These are phyloP conservation scores for Didymellaceae sp. DNA, from an alignment of 2,329 filamentous ascomycete species.

Conservation along the genomic window DNA sequence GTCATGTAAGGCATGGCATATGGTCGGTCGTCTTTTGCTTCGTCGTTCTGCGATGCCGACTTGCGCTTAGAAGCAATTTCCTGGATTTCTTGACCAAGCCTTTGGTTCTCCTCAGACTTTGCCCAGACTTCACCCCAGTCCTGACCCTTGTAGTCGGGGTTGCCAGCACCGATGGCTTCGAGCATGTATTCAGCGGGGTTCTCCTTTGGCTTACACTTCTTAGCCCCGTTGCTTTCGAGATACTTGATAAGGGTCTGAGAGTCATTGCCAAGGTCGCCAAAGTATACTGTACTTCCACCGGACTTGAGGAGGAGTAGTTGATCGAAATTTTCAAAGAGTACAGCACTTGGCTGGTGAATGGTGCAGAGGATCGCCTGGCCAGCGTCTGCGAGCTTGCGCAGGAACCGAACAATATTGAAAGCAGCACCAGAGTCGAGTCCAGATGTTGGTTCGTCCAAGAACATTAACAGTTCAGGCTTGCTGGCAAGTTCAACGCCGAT, in stretches of 20 bases:
- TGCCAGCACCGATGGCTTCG: constrained; percentile 53
- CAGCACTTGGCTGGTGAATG: constrained; percentile 73
- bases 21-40: constrained; percentile 51
- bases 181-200: constrained; percentile 64
- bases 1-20: constrained; percentile 54
- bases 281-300: constrained; percentile 71
- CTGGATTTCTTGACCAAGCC: constrained; percentile 51
- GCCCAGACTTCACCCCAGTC: constrained; percentile 57
- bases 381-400: constrained; percentile 69
- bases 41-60: constrained; percentile 40
- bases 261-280: constrained; percentile 62
- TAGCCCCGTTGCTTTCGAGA: constrained; percentile 60
- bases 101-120: constrained; percentile 48
- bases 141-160: constrained; percentile 52
- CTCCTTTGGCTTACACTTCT: constrained; percentile 57
- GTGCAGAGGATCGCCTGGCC: constrained; percentile 73
- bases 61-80: constrained; percentile 46
- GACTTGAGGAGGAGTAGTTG: constrained; percentile 68
- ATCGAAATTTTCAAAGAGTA: constrained; percentile 72
- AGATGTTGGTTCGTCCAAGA: constrained; percentile 79
- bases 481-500: constrained; percentile 67
- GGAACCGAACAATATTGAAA: constrained; percentile 68
- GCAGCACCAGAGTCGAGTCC: constrained; percentile 75
- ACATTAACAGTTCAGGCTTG: constrained; percentile 75
- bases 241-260: constrained; percentile 54